Evolutionary conservation across 345 rosid species (phyloP), one percentile per base, ranked within the genome.

Genomic region (Eutrema yunnanense): DNA sequence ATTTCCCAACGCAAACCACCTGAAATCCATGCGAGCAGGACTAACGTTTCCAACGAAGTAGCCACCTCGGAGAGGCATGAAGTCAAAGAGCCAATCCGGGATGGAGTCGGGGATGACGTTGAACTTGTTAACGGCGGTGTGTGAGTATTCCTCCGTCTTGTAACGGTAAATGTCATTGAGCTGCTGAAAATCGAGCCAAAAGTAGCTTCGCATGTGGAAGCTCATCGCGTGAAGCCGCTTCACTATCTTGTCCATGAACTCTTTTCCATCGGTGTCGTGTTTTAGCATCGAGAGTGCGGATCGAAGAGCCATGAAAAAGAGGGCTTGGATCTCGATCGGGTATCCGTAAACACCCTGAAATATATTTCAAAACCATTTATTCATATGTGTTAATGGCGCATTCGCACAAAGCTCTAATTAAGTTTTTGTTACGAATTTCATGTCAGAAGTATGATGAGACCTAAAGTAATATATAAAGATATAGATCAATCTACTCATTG

Each of bases 261-360:
- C 89, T 70, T 87, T 87, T 6, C 92, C 92, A 78, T 87, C 89
- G 2, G 81, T 49, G 32, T 88, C 96, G 14, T 86, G 88, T 72
- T 86, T 88, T 43, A 88, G 82, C 87, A 90, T 77, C 10, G 87
- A 71, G 64, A 75, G 77, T 52, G 96, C 89, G 48, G 73, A 74
- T 60, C 88, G 74, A 69, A 90, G 80, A 16, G 96, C 88, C 96
- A 90, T 86, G 72, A 85, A 86, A 71, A 90, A 90, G 22, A 90
- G 94, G 32, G 96, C 90, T 82, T 90, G 96, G 50, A 88, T 90
- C 75, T 90, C 96, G 1, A 90, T 88, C 14, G 93, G 96, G 74
- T 88, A 86, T 58, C 94, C 94, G 65, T 90, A 88, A 60, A 90
- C 68, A 30, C 92, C 94, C 96, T 90, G 82, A 49, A 76, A 78